These are phyloP conservation scores for Syzygium oleosum DNA, from an alignment of 345 rosid genomes.

Conservation along the genomic window DNA sequence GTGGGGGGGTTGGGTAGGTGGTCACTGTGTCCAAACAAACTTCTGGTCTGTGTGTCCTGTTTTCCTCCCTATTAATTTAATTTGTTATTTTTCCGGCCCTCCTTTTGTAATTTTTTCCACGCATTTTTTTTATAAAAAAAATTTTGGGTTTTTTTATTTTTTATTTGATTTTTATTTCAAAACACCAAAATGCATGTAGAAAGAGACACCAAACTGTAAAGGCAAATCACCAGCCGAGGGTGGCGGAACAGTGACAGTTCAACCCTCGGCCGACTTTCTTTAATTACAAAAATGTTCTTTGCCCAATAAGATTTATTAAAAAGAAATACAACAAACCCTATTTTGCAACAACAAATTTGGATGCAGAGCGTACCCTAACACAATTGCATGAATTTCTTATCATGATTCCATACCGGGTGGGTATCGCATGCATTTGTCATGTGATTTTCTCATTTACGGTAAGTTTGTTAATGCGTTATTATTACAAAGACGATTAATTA, in stretches of 20 bases:
- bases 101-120: not conserved
- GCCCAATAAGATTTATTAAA: not conserved
- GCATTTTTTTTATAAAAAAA: not conserved
- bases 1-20: not conserved
- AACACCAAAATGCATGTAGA: not conserved
- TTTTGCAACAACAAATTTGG: not conserved
- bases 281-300: not conserved
- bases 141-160: not conserved
- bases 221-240: conserved; percentile 3
- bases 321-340: not conserved
- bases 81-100: not conserved
- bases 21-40: not conserved
- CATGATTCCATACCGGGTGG: too few species aligned
- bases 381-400: not conserved
- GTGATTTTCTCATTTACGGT: not conserved
- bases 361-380: not conserved
- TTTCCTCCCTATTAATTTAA: not conserved
- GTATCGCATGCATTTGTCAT: too few species aligned
- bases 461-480: not conserved
- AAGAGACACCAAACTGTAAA: not conserved
- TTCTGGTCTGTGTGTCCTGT: not conserved
- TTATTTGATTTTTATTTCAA: not conserved
- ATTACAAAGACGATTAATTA: not conserved
- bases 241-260: conserved; percentile 26
- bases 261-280: conserved; percentile 29